Base-by-base conservation (phyloP, 1,284 basidiomycete species). In the Volvariella surrecta region DNA sequence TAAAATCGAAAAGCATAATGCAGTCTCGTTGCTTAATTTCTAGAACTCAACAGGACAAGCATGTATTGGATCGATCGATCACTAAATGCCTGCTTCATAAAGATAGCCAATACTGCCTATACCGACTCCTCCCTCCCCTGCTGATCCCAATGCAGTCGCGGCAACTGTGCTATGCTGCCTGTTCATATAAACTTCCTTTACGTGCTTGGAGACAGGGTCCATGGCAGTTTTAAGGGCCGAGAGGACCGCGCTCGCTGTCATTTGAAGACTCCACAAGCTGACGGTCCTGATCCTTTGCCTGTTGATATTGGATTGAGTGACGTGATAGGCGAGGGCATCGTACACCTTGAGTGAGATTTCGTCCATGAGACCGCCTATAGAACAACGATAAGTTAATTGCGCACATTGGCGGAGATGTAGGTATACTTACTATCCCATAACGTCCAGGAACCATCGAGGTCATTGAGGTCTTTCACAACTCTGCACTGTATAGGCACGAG, bases 381-480 rank as follows among this genome's bases (percentile, higher is more conserved):
- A 43, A 44, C 45, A 28, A 44, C 39, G 41, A 41, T 38, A 31
- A 44, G 40, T 6, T 20, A 37, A 15, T 15, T 6, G n/a, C 44
- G 43, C 31, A 45, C 17, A 19, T 18, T 21, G 30, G 40, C 31
- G 20, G 3, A n/a, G 34, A 38, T 16, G 10, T 10, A 38, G 30
- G 37, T 15, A 39, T n/a, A 31, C 84, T 63, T 61, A 86, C 82
- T 85, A 66, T 89, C 87, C 87, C 87, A 89, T 78, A 89, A 79
- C 83, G 88, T 94, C 89, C 89, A 94, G 28, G 87, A 74, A 3
- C 90, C 90, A 58, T 93, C 86, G 56, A 93, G 94, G 46, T 92
- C 85, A 42, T 61, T 67, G 44, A 94, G 63, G 48, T 86, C 76
- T 54, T 91, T 85, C 19, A 84, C 77, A 3, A 95, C 81, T 45